These are phyloP conservation scores for Schizophyllum amplum DNA, from an alignment of 1,284 basidiomycete genomes.

Conservation along the genomic window DNA sequence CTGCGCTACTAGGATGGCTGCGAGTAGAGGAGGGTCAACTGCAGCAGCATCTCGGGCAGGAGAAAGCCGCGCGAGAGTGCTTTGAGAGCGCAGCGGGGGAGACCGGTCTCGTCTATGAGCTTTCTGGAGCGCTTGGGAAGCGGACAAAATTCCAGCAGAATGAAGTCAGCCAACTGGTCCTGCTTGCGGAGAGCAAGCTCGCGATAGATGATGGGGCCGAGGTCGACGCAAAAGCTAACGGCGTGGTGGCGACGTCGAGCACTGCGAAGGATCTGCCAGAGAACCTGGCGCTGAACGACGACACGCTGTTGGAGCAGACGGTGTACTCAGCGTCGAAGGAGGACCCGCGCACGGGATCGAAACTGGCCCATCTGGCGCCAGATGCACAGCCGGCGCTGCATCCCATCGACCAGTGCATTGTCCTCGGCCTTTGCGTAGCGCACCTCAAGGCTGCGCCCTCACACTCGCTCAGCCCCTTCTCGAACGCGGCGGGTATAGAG, in stretches of 20 bases:
- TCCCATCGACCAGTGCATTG: slow-evolving; percentile 86
- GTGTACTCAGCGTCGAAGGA: slow-evolving; percentile 71
- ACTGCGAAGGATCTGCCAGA: slow-evolving; percentile 48
- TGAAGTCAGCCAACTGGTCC: slow-evolving; percentile 84
- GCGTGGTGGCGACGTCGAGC: slow-evolving; percentile 12
- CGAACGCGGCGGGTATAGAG: neutral
- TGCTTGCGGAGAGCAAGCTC: slow-evolving; percentile 82
- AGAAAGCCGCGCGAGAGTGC: slow-evolving; percentile 70
- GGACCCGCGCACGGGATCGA: slow-evolving; percentile 30
- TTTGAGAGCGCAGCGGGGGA: slow-evolving; percentile 77
- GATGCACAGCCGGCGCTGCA: slow-evolving; percentile 79
- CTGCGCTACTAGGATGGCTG: slow-evolving; percentile 65
- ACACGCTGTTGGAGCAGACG: slow-evolving; percentile 93
- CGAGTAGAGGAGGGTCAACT: slow-evolving; percentile 79
- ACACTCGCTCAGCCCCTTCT: slow-evolving; percentile 51
- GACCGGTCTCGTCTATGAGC: slow-evolving; percentile 80
- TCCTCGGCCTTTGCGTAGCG: slow-evolving; percentile 84
- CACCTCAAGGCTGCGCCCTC: slow-evolving; percentile 82
- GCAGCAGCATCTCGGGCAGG: slow-evolving; percentile 66
- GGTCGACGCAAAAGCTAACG: slow-evolving; percentile 14
- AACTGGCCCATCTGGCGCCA: slow-evolving; percentile 69
- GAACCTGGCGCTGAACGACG: slow-evolving; percentile 85
- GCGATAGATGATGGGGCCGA: slow-evolving; percentile 26
- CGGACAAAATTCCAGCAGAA: slow-evolving; percentile 90
- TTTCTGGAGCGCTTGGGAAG: slow-evolving; percentile 91